A percentile compares a stretch with the other conserved stretches of the same genome.
phyloP scores from a whole-genome alignment of 257 asterid genomes.

The Cordia subcordata region DNA sequence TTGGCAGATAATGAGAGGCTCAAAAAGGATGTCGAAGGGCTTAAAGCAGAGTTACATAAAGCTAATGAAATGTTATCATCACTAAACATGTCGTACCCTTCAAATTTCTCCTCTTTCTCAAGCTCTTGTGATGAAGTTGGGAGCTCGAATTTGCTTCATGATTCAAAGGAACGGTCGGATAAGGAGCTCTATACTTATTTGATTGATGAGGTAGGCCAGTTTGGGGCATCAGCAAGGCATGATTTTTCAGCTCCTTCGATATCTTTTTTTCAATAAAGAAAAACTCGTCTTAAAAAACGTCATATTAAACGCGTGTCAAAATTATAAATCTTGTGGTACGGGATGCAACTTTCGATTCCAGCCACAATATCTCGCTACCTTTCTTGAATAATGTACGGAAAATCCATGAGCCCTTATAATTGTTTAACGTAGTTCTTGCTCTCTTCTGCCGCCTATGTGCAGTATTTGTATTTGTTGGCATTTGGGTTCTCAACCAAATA shows the following conservation, averaged over 20 bases:
- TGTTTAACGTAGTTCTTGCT: no score
- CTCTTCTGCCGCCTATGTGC: no score
- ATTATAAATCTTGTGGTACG: no score
- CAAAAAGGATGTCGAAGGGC: conserved; percentile 37
- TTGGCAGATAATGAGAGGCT: conserved; percentile 38
- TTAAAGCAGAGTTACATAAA: conserved; percentile 38
- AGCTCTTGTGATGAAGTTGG: conserved; percentile 51
- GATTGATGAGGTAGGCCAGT: conserved; percentile 32
- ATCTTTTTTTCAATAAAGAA: no score
- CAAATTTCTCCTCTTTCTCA: conserved; percentile 30
- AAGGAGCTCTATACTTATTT: conserved; percentile 38
- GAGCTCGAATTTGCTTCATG: conserved; percentile 23
- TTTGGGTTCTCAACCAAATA: no score
- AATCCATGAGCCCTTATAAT: no score
- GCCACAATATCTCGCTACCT: no score
- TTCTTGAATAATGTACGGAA: no score
- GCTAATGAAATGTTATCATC: conserved; percentile 25
- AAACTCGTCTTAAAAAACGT: no score
- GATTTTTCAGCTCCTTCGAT: conserved; percentile 25
- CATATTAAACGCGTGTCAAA: no score
- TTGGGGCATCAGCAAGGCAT: conserved; percentile 26
- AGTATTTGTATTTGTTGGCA: no score
- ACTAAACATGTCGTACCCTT: conserved; percentile 15
- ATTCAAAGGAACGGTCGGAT: conserved; percentile 30
- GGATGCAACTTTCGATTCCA: no score